phyloP scores from a whole-genome alignment of 2,329 filamentous ascomycete genomes.

The Calonectria fujianensis region DNA sequence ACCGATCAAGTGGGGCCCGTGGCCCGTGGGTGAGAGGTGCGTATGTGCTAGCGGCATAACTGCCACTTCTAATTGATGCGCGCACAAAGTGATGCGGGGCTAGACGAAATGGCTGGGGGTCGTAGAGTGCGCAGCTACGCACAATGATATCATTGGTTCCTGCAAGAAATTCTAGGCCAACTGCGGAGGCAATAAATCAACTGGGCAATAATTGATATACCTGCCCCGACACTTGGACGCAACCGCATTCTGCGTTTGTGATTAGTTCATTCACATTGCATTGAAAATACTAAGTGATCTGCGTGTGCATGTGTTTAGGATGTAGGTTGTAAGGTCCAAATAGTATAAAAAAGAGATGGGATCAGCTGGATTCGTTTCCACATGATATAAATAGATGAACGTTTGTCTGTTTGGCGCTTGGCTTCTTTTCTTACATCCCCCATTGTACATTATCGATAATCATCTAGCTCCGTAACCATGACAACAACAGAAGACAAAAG shows the following conservation, averaged over 20 bases:
- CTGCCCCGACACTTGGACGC: background rate
- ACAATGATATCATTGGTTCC: too few relatives aligned
- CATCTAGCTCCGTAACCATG: background rate
- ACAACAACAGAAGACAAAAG: background rate
- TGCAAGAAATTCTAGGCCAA: background rate
- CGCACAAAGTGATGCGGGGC: too few relatives aligned
- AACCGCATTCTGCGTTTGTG: background rate
- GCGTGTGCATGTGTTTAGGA: background rate
- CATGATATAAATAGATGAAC: background rate
- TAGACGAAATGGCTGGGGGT: too few relatives aligned
- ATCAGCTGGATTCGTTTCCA: background rate
- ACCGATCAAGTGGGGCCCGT: too few relatives aligned
- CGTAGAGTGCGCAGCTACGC: too few relatives aligned
- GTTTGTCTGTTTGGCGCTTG: background rate
- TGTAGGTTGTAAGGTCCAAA: background rate
- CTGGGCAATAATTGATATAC: background rate
- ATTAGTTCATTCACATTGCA: background rate
- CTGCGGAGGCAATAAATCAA: background rate
- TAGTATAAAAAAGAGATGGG: background rate
- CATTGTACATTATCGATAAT: background rate
- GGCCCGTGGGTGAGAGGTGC: too few relatives aligned
- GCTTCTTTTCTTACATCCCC: background rate
- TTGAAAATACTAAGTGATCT: background rate
- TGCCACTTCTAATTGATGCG: too few relatives aligned
- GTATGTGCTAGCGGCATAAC: too few relatives aligned